phyloP scores from a whole-genome alignment of 345 rosid species.

The Reutealis trisperma region DNA sequence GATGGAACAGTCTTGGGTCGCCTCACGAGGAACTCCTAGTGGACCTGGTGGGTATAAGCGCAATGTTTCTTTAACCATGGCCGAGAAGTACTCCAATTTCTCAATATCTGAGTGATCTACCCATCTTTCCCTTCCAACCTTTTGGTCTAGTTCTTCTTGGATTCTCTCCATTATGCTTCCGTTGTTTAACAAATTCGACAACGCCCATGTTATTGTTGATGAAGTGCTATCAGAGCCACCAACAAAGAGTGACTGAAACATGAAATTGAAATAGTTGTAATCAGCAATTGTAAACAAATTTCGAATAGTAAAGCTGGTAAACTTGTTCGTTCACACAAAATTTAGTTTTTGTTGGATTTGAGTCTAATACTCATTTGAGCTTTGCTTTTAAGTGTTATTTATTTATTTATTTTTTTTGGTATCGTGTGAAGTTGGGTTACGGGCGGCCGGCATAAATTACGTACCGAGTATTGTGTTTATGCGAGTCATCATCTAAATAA shows the following conservation, averaged over 20 bases:
- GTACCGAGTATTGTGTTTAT: no score
- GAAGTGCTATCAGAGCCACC: conserved; percentile 20
- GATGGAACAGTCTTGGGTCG: conserved; percentile 2
- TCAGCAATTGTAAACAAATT: no score
- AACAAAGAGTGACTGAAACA: conserved; percentile 10
- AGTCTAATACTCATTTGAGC: no score
- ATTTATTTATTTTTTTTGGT: no score
- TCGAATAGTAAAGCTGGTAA: no score
- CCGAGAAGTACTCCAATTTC: conserved; percentile 21
- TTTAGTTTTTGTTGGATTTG: no score
- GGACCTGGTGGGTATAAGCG: conserved; percentile 26
- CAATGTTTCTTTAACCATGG: conserved; percentile 23
- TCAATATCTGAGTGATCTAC: conserved; percentile 18
- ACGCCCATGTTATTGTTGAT: conserved; percentile 3
- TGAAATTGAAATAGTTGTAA: background rate
- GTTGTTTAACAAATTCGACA: conserved; percentile 15
- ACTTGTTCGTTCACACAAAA: no score
- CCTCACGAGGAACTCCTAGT: conserved; percentile 10
- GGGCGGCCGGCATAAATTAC: no score
- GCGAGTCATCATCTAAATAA: no score
- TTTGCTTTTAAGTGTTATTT: no score
- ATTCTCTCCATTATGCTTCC: background rate
- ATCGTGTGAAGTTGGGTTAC: no score
- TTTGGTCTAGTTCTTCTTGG: conserved; percentile 17
- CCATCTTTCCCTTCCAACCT: conserved; percentile 16